Percentiles rank a stretch among this genome's conserved stretches.
Evolutionary conservation across 495 filamentous ascomycete genomes (phyloP).

Genomic region (Ascobolus immersus): DNA sequence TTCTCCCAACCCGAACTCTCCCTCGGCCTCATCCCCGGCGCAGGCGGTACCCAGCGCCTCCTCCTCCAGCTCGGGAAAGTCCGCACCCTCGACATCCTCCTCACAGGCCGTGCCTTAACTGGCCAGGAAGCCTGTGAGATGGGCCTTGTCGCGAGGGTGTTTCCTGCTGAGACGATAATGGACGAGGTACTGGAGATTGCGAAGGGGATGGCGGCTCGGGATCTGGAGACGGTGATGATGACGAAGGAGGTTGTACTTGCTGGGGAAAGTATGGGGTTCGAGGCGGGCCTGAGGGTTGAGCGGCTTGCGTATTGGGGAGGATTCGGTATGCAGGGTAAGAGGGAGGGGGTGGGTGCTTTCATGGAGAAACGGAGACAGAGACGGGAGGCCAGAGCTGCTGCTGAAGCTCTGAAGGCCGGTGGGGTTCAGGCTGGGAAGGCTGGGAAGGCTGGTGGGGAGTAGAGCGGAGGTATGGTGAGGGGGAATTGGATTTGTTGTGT

Average conservation of each 20-base stretch:
- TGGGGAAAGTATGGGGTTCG: constrained; percentile 62
- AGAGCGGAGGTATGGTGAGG: too few relatives aligned
- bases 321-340: constrained; percentile 88
- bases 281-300: constrained; percentile 87
- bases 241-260: constrained; percentile 96
- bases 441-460: too few relatives aligned
- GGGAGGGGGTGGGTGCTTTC: constrained; percentile 92
- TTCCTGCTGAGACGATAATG: constrained; percentile 58
- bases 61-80: constrained; percentile 69
- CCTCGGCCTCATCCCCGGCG: constrained; percentile 74
- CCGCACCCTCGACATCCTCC: constrained; percentile 75
- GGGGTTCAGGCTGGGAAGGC: too few relatives aligned
- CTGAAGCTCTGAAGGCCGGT: too few relatives aligned
- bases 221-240: constrained; percentile 56
- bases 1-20: constrained; percentile 96
- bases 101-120: constrained; percentile 60
- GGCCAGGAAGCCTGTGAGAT: constrained; percentile 64
- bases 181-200: constrained; percentile 55
- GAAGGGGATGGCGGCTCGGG: constrained; percentile 63
- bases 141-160: constrained; percentile 65
- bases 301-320: constrained; percentile 68
- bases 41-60: constrained; percentile 73
- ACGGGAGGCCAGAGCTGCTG: too few relatives aligned
- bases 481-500: too few relatives aligned
- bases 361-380: constrained; percentile 82